Evolutionary conservation across 768 basidiomycete genomes (phyloP).

Genomic region (Floccularia luteovirens): DNA sequence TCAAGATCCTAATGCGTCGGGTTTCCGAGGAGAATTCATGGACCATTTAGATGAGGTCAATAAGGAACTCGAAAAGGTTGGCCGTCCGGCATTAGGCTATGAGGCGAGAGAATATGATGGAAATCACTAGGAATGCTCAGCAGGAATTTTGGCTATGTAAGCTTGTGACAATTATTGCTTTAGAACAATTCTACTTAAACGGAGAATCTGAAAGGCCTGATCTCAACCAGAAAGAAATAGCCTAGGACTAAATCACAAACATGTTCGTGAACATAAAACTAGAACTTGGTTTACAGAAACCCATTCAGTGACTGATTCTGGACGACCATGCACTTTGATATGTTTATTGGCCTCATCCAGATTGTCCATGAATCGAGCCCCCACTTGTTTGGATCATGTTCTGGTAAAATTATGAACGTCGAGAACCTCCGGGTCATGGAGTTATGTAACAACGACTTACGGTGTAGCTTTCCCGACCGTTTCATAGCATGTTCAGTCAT

Average conservation of each 20-base stretch:
- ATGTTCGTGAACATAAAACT: too few species aligned
- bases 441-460: conserved; percentile 21
- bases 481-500: conserved; percentile 61
- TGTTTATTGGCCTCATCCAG: conserved; percentile 47
- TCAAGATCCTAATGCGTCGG: conserved; percentile 65
- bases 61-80: conserved; percentile 32
- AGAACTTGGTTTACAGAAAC: too few species aligned
- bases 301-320: conserved; percentile 16
- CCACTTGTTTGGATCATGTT: conserved; percentile 65
- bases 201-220: too few species aligned
- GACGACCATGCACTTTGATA: conserved; percentile 31
- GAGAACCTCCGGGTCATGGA: background rate
- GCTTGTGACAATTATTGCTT: too few species aligned
- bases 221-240: too few species aligned
- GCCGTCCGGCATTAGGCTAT: conserved; percentile 22
- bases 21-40: conserved; percentile 49
- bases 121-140: too few species aligned
- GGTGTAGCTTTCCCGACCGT: conserved; percentile 50
- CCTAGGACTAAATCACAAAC: too few species aligned
- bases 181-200: too few species aligned
- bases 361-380: conserved; percentile 50
- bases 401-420: conserved; percentile 20
- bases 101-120: too few species aligned
- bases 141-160: too few species aligned
- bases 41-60: conserved; percentile 52